phyloP scores from a whole-genome alignment of 192 early-diverging fungal species.

The Glomus cerebriforme region DNA sequence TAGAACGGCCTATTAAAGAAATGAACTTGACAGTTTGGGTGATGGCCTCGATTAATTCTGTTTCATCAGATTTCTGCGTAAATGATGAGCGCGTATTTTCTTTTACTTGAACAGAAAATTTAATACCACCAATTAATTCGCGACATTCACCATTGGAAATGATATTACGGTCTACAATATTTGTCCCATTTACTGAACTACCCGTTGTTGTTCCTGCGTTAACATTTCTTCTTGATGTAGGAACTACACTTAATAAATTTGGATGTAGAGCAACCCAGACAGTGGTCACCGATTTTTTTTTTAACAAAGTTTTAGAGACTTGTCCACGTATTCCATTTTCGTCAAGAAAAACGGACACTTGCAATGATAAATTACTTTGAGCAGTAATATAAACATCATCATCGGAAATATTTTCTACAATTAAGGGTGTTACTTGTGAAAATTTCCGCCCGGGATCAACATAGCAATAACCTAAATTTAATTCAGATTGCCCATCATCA shows the following conservation, averaged over 20 bases:
- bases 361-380: constrained; percentile 77
- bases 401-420: constrained; percentile 70
- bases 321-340: constrained; percentile 54
- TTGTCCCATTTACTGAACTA: constrained; percentile 8
- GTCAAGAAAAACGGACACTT: constrained; percentile 75
- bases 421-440: constrained; percentile 69
- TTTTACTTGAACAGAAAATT: constrained; percentile 64
- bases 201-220: constrained; percentile 9
- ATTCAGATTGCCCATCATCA: constrained; percentile 53
- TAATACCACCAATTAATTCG: constrained; percentile 79
- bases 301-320: constrained; percentile 55
- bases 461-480: constrained; percentile 85
- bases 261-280: constrained; percentile 84
- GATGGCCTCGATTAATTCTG: constrained; percentile 49
- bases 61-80: constrained; percentile 15
- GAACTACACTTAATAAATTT: constrained; percentile 50
- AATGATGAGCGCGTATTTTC: constrained; percentile 34
- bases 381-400: constrained; percentile 71
- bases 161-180: constrained; percentile 33
- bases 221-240: constrained; percentile 32
- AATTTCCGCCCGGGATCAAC: constrained; percentile 73
- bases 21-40: constrained; percentile 80
- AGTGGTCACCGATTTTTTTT: constrained; percentile 48
- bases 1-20: constrained; percentile 79
- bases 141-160: constrained; percentile 53